Conservation (phyloP, 2,329 filamentous ascomycete genomes). For the Lachnellula arida region DNA sequence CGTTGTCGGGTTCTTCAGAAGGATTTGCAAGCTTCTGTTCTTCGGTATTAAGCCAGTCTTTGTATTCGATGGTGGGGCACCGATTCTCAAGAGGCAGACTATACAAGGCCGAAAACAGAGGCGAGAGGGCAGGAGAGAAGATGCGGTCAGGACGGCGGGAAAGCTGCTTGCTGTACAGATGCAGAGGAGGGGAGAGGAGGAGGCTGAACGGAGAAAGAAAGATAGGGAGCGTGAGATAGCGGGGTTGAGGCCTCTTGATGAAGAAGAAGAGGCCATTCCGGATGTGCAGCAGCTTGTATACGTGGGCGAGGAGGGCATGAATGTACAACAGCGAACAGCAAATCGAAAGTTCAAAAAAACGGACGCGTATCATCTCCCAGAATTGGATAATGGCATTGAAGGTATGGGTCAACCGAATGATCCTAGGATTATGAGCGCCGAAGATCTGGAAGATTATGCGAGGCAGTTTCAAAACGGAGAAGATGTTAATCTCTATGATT, state of each 20-base stretch:
- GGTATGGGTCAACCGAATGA: conserved; percentile 89
- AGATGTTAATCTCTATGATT: conserved; percentile 89
- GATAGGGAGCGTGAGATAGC: conserved; percentile 34
- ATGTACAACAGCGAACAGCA: conserved; percentile 66
- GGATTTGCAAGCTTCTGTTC: conserved; percentile 96
- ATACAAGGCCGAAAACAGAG: conserved; percentile 73
- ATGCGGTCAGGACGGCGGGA: conserved; percentile 86
- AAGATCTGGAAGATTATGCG: conserved; percentile 91
- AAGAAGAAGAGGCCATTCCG: conserved; percentile 64
- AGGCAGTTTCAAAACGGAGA: conserved; percentile 87
- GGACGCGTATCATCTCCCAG: conserved; percentile 92
- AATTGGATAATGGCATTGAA: conserved; percentile 71
- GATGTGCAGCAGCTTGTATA: conserved; percentile 72
- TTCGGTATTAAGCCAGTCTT: conserved; percentile 96
- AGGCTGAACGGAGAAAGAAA: conserved; percentile 59
- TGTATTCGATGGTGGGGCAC: conserved; percentile 95
- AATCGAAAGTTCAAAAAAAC: conserved; percentile 81
- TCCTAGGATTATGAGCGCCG: conserved; percentile 91
- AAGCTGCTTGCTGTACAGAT: conserved; percentile 92
- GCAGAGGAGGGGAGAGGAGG: conserved; percentile 83
- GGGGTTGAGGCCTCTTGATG: conserved; percentile 38
- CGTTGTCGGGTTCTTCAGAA: conserved; percentile 94
- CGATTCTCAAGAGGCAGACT: conserved; percentile 84
- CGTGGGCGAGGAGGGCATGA: conserved; percentile 83
- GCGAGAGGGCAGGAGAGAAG: conserved; percentile 83